Evolutionary conservation across 2,329 filamentous ascomycete genomes (phyloP).

Genomic region (Trichoderma cornu-damae): DNA sequence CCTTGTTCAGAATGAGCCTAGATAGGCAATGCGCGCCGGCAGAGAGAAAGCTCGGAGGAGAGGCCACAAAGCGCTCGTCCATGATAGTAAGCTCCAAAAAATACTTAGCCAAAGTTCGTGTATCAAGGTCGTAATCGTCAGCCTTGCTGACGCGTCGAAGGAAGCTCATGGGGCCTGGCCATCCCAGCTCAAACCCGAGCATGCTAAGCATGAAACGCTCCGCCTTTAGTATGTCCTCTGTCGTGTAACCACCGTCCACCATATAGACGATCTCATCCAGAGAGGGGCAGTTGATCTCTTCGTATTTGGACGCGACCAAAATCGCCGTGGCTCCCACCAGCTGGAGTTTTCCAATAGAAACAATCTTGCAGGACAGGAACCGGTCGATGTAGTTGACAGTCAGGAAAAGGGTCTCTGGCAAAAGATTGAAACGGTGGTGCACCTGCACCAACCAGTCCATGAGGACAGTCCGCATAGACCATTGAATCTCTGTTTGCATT

Average conservation of each 20-base stretch:
- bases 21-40: conserved; percentile 91
- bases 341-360: conserved; percentile 91
- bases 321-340: conserved; percentile 93
- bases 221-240: conserved; percentile 91
- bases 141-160: conserved; percentile 95
- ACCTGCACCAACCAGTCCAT: conserved; percentile 99
- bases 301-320: conserved; percentile 94
- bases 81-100: conserved; percentile 95
- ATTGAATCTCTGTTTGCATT: conserved; percentile 92
- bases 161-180: conserved; percentile 99
- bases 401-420: conserved; percentile 92
- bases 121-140: conserved; percentile 95
- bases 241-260: conserved; percentile 87
- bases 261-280: conserved; percentile 96
- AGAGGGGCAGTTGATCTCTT: conserved; percentile 97
- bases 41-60: conserved; percentile 82
- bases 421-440: conserved; percentile 80
- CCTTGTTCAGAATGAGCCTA: conserved; percentile 82
- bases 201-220: conserved; percentile 98
- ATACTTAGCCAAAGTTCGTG: conserved; percentile 92
- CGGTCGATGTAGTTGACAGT: conserved; percentile 96
- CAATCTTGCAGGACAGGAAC: conserved; percentile 89
- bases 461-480: conserved; percentile 95
- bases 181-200: conserved; percentile 91
- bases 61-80: conserved; percentile 94